Percentiles rank a stretch among this genome's conserved stretches.
phyloP scores from a whole-genome alignment of 1,139 yeast genomes.

The Sugiyamaella xylanicola region DNA sequence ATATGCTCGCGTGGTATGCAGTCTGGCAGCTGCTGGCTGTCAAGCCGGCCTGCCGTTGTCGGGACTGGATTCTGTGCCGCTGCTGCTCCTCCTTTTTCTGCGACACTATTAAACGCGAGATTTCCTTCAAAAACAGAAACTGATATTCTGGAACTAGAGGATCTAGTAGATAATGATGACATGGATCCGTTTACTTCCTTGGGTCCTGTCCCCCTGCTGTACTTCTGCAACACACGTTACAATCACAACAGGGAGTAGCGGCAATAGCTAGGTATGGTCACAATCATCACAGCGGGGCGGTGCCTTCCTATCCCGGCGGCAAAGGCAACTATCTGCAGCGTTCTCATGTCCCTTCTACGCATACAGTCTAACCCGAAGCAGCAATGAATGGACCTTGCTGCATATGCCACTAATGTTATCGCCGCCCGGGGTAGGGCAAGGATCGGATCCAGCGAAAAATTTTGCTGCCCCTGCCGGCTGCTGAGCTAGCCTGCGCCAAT shows the following conservation, averaged over 20 bases:
- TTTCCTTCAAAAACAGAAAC: too few relatives aligned
- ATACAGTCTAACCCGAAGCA: neutral
- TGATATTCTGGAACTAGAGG: too few relatives aligned
- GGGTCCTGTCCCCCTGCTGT: too few relatives aligned
- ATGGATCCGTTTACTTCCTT: too few relatives aligned
- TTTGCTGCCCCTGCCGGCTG: slow-evolving; percentile 1
- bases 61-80: neutral
- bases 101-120: too few relatives aligned
- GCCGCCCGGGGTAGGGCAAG: neutral
- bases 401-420: neutral
- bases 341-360: neutral
- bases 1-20: neutral
- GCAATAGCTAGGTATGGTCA: too few relatives aligned
- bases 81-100: neutral
- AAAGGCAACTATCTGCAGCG: neutral
- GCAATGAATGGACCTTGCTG: neutral
- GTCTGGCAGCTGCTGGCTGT: neutral
- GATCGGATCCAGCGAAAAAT: neutral
- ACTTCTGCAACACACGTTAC: too few relatives aligned
- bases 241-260: too few relatives aligned
- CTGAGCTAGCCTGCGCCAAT: too few relatives aligned
- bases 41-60: too few relatives aligned
- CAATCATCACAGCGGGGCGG: neutral
- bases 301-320: neutral
- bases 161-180: too few relatives aligned